Evolutionary conservation across 495 filamentous ascomycete species (phyloP), one percentile per base, ranked within the genome.

Genomic region (Aspergillus funiculosus): DNA sequence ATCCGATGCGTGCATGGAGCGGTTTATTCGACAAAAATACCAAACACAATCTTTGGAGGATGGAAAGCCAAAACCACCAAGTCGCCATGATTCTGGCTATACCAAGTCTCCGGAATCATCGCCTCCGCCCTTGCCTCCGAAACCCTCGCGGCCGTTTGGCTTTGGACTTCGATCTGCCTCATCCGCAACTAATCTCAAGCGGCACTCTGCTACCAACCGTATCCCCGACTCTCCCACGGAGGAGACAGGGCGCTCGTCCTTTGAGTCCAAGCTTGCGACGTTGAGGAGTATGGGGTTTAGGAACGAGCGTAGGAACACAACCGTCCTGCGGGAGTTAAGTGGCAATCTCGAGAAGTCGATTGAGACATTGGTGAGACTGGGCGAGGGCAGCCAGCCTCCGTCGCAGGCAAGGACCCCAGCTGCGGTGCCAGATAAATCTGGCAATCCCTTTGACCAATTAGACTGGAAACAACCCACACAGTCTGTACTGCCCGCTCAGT

Each of bases 1-100:
- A 67, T 81, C 86, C 37, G 94, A 97, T 55, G 79, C 86, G 11
- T 86, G 82, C 27, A 87, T 98, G 83, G 92, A 98, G 67, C 80
- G 85, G 35, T 96, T 86, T 60, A 95, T 98, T 53, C 77, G 91
- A 32, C 81, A 89, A 50, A 98, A 98, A 68, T 98, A 98, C 61
- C 79, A 94, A 62, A 72, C 82, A 46, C 73, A 69, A 50, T 66
- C 58, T 25, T 74, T 79, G 62, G 78, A 77, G 62, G 67, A 72
- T 51, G 72, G 75, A 1, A 72, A 67, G 44, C 69, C 67, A 15
- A 70, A 71, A 37, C 69, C 71, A 9, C 68, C 68, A 13, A 71
- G 68, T 50, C 64, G 69, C 39, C 58, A 69, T 14, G 64, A 68
- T 41, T 56, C 60, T 1, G 65, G 62, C 20, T 66, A 67, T 35